Evolutionary conservation across 2,329 filamentous ascomycete species (phyloP), one percentile per base, ranked within the genome.

Genomic region (Trichophyton verrucosum): DNA sequence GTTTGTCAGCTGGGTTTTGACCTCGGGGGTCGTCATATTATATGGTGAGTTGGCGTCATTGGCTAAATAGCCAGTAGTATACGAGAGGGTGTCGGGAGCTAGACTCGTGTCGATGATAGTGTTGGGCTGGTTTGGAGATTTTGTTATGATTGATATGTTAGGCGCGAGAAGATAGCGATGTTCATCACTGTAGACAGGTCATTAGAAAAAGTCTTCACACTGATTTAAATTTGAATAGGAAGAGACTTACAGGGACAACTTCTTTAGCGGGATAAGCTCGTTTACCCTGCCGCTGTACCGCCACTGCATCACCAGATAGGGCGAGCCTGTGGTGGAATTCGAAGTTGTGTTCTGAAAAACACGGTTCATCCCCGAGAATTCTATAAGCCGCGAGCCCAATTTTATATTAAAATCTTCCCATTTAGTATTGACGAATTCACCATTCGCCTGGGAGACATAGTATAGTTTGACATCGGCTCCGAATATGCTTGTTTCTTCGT

Each of bases 391-490:
- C 36, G 68, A 67, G 1, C 63, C 66, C 49, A 73, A 62, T 22
- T 67, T 63, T 44, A 74, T 58, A 3, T 65, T 68, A 57, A 70
- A 67, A 27, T 71, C 65, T n/a, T 66, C 66, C 22, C 65, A 62
- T n/a, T 63, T 69, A 9, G 80, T 68, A 13, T 73, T 73, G 17
- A 66, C 66, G 75, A 81, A 82, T 15, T 74, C 73, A 20, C 74
- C 72, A 9, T 72, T 78, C 0, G 87, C 79, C 0, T 80, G 73
- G 4, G 83, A 84, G 55, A 91, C 75, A 71, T 86, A 84, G 75
- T 85, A 94, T 62, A 94, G 76, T 60, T 88, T 81, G 58, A 94
- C 73, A 70, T 94, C 89, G 33, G 88, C 88, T 72, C 88, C 82
- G 70, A 94, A 94, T 15, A 84, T 76, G 33, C 88, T 88, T 0